Evolutionary conservation across 768 basidiomycete species (phyloP), one percentile per base, ranked within the genome.

Genomic region (Boletus pseudo-olivaceus): DNA sequence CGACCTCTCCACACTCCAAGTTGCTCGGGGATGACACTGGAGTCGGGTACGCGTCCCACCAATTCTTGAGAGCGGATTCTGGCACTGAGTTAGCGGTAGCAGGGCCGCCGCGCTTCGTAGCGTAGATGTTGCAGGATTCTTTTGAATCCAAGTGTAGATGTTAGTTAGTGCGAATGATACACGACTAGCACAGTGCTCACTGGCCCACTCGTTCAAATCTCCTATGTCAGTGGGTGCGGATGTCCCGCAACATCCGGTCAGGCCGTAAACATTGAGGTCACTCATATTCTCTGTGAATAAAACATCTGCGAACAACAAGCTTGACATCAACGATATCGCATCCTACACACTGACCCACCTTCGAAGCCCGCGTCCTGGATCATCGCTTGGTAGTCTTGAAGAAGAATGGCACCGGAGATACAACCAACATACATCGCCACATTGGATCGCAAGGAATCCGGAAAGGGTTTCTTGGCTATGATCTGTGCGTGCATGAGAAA

Each of bases 21-120:
- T 12, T 15, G 30, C 30, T 20, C 6, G 72, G 70, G 2, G 70
- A 61, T 1, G 78, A 73, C 38, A 62, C 34, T 3, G 54, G 69
- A 6, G 58, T 41, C 0, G 83, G 82, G 59, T 78, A 82, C 0
- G 80, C 81, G 50, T 82, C 77, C 80, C 79, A 82, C 79, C 78
- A 83, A 3, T 69, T 69, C 15, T 68, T 62, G 32, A 83, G 71
- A 5, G 71, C 58, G 2, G 45, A 52, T 26, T 17, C 30, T 6
- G 56, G 54, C 7, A 37, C 49, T 0, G 59, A 34, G 19, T 49
- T 33, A 4, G 45, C 14, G 10, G 38, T 15, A 27, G n/a, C 17
- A 19, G 44, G 2, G 19, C 9, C 38, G 2, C 56, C 56, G 2
- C 66, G 55, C 55, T 82, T 82, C 17, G 60, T 47, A 4, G 78